Evolutionary conservation across 164 flowering plant species (phyloP).

Genomic region (Euptelea pleiosperma): DNA sequence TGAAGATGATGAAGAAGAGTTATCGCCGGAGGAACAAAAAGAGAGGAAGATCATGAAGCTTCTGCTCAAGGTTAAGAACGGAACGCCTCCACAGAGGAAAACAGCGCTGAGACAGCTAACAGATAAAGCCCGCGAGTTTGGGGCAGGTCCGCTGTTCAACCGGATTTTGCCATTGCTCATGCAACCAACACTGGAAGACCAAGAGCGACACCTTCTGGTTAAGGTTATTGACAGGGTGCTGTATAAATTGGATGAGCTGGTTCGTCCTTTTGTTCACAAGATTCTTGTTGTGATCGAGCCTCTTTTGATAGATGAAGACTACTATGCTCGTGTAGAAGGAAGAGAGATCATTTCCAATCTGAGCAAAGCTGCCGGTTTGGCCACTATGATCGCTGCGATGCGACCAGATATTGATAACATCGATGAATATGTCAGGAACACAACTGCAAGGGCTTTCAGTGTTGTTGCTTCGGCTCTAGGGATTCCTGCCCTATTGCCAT

Average conservation of each 20-base stretch:
- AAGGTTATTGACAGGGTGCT: constrained; percentile 97
- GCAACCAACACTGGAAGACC: constrained; percentile 98
- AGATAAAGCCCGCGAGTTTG: constrained; percentile 94
- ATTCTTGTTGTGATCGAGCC: constrained; percentile 97
- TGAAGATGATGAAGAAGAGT: constrained; percentile 88
- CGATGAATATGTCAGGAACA: constrained; percentile 97
- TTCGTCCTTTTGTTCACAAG: constrained; percentile 93
- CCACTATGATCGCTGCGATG: constrained; percentile 99
- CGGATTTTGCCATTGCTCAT: constrained; percentile 88
- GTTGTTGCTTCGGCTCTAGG: constrained; percentile 99
- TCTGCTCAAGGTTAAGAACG: constrained; percentile 94
- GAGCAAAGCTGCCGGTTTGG: constrained; percentile 98
- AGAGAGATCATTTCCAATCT: constrained; percentile 96
- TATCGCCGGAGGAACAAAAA: constrained; percentile 94
- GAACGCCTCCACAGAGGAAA: constrained; percentile 98
- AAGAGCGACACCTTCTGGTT: constrained; percentile 94
- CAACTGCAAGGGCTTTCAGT: constrained; percentile 98
- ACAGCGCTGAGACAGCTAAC: constrained; percentile 95
- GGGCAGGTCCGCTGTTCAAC: constrained; percentile 95
- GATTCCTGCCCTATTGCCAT: constrained; percentile 91
- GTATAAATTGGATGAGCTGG: constrained; percentile 94
- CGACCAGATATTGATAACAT: constrained; percentile 97
- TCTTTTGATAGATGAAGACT: constrained; percentile 93
- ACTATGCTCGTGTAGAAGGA: constrained; percentile 97
- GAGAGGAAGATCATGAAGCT: constrained; percentile 98